phyloP scores from a whole-genome alignment of 2,329 filamentous ascomycete genomes.

The Calonectria pauciramosa region DNA sequence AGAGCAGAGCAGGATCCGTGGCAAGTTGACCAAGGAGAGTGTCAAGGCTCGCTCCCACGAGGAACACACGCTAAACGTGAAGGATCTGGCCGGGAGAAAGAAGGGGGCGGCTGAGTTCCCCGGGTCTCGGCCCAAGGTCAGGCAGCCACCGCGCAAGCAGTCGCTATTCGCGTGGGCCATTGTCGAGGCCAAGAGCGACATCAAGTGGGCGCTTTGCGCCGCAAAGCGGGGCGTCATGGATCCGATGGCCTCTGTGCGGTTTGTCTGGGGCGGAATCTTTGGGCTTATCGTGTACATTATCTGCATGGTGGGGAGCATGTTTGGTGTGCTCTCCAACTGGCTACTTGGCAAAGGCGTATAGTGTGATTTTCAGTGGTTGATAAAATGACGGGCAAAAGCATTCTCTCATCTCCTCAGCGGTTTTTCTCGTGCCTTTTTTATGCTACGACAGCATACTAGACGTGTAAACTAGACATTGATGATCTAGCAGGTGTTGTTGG shows the following conservation, averaged over 20 bases:
- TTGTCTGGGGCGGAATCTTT: slow-evolving; percentile 28
- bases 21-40: slow-evolving; percentile 45
- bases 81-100: slow-evolving; percentile 40
- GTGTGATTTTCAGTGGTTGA: not conserved
- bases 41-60: slow-evolving; percentile 44
- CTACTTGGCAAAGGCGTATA: not conserved
- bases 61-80: slow-evolving; percentile 44
- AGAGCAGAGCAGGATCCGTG: slow-evolving; percentile 39
- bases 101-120: slow-evolving; percentile 45
- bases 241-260: slow-evolving; percentile 28
- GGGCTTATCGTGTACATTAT: not conserved
- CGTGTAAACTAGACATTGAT: not conserved
- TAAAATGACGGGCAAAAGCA: not conserved
- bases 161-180: slow-evolving; percentile 42
- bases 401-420: not conserved
- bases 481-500: not conserved
- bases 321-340: not conserved
- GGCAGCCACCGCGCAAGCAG: slow-evolving; percentile 35
- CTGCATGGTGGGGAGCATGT: not conserved
- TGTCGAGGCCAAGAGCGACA: slow-evolving; percentile 34
- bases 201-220: slow-evolving; percentile 34
- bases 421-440: not conserved
- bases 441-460: not conserved
- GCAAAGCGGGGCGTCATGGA: slow-evolving; percentile 34
- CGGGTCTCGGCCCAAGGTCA: slow-evolving; percentile 42